Evolutionary conservation across 2,329 filamentous ascomycete species (phyloP), one percentile per base, ranked within the genome.

Genomic region (Aspergillus ochraceus): DNA sequence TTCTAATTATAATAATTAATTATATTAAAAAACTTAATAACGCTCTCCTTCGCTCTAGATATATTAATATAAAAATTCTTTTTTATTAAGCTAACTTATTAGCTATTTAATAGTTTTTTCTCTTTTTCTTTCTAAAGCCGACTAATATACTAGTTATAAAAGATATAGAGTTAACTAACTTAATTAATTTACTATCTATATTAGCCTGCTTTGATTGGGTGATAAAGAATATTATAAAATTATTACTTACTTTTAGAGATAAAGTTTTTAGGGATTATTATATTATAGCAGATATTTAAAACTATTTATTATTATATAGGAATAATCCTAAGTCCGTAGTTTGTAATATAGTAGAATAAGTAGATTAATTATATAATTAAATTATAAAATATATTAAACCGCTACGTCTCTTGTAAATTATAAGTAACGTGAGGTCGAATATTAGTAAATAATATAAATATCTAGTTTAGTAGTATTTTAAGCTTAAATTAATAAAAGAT

Each of bases 1-100:
- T 94, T 77, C 92, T 93, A 29, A 88, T 94, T 77, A 92, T 93
- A 89, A 92, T 90, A 0, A 92, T 89, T 36, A 94, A 94, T 74
- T 84, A 86, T 61, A 87, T 88, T 3, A 87, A 92, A 67, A 81
- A 84, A 14, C 84, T 94, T 0, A 90, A 92, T 70, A 83, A 87
- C 26, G 90, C 90, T 0, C 82, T 94, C 8, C 86, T 92, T 49
- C 83, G 90, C 0, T 90, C 90, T 0, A 90, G 90, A 0, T 81
- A 89, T 1, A 87, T 93, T 2, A 90, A 93, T 64, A 78, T 89
- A 32, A 85, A 89, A 65, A 84, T 92, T 0, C 79, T 78, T 5
- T 90, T 92, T 73, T 10, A 36, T 26, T 24, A 42, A 19, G 32
- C 49, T 32, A 30, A 52, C 26, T 2, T 6, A 4, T 30, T 19